Conservation (phyloP, 202 grass and related monocot species). For the Bolboschoenoplectus hybrid region DNA sequence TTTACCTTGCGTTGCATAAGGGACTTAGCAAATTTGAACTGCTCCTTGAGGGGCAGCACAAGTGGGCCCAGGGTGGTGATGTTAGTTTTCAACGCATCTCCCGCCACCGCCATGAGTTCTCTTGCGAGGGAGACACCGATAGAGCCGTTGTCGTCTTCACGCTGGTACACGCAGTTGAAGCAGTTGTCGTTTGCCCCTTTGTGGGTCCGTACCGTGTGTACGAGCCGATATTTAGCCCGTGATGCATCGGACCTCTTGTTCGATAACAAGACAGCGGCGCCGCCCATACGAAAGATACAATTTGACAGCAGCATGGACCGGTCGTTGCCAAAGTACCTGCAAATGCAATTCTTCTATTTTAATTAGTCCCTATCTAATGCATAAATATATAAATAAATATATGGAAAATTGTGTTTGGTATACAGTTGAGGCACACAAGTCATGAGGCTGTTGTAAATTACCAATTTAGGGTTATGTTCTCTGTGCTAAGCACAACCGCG, state of each 20-base stretch:
- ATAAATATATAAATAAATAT: not conserved
- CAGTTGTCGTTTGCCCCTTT: slow-evolving; percentile 80
- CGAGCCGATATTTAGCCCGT: slow-evolving; percentile 76
- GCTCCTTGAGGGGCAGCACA: slow-evolving; percentile 71
- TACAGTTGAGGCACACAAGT: not conserved
- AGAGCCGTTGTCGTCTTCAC: slow-evolving; percentile 57
- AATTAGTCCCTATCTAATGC: not conserved
- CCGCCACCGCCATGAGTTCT: slow-evolving; percentile 91
- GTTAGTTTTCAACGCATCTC: slow-evolving; percentile 92
- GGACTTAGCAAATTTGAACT: slow-evolving; percentile 81
- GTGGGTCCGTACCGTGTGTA: slow-evolving; percentile 89
- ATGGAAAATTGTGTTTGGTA: slow-evolving; percentile 12
- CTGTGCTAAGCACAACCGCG: slow-evolving; percentile 85
- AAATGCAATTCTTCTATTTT: not conserved
- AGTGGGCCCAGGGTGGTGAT: slow-evolving; percentile 89
- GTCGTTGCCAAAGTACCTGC: slow-evolving; percentile 91
- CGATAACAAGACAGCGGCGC: slow-evolving; percentile 71
- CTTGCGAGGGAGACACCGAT: slow-evolving; percentile 78
- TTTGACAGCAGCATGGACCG: slow-evolving; percentile 87
- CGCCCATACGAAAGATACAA: slow-evolving; percentile 79
- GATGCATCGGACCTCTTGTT: slow-evolving; percentile 64
- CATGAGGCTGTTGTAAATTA: slow-evolving; percentile 17
- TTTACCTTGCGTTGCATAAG: slow-evolving; percentile 57
- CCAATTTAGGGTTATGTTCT: slow-evolving; percentile 96
- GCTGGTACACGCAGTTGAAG: slow-evolving; percentile 95